Evolutionary conservation across 148 eudicot genomes (phyloP).

Genomic region (Fagopyrum esculentum): DNA sequence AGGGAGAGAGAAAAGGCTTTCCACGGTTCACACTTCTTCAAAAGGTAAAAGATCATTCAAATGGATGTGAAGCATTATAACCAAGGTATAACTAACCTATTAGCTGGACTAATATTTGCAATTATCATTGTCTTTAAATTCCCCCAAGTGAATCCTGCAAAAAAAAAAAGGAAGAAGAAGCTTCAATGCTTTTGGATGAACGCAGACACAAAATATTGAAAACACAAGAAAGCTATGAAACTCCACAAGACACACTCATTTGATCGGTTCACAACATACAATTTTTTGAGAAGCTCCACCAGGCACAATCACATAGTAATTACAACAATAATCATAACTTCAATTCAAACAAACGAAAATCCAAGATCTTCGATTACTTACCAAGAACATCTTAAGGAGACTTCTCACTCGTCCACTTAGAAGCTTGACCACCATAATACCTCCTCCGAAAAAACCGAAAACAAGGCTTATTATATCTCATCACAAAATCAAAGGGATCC

Average conservation of each 20-base stretch:
- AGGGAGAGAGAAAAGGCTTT: too few relatives aligned
- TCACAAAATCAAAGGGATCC: too few relatives aligned
- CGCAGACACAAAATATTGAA: too few relatives aligned
- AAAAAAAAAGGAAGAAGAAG: not conserved
- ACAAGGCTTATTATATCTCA: too few relatives aligned
- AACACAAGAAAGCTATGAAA: too few relatives aligned
- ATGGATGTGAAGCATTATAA: not conserved
- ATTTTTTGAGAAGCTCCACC: not conserved
- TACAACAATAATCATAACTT: not conserved
- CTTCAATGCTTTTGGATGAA: not conserved
- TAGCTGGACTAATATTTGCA: slow-evolving; percentile 91
- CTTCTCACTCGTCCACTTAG: too few relatives aligned
- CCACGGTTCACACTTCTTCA: too few relatives aligned
- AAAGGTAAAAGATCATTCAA: not conserved
- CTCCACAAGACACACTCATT: too few relatives aligned
- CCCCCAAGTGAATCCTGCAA: slow-evolving; percentile 97
- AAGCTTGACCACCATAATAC: too few relatives aligned
- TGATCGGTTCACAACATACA: not conserved
- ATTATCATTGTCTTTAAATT: slow-evolving; percentile 90
- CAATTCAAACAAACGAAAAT: not conserved
- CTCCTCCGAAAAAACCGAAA: too few relatives aligned
- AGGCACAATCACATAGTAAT: not conserved
- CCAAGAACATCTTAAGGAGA: too few relatives aligned
- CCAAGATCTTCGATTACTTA: not conserved
- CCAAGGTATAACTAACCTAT: slow-evolving; percentile 42